These are phyloP conservation scores for Botrytis tulipae DNA, from an alignment of 2,329 filamentous ascomycete species.

Conservation along the genomic window DNA sequence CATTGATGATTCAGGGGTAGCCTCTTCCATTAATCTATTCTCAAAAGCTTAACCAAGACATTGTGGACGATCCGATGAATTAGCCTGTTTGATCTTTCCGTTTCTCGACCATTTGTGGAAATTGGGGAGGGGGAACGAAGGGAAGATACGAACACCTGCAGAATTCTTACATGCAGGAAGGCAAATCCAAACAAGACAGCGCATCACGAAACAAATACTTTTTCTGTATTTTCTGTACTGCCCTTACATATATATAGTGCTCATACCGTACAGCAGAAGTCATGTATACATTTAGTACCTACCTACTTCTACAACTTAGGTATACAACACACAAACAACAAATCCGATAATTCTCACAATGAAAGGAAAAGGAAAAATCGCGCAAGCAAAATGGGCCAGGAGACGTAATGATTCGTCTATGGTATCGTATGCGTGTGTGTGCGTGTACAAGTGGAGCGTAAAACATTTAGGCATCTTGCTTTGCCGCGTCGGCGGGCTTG, in stretches of 20 bases:
- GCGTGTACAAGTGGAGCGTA: neutral
- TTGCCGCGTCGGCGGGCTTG: neutral
- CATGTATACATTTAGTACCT: neutral
- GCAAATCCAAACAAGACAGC: neutral
- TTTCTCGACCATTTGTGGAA: neutral
- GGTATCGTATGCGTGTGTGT: neutral
- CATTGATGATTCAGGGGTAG: neutral
- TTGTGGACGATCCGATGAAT: neutral
- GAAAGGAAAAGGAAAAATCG: neutral
- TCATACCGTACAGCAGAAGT: neutral
- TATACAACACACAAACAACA: neutral
- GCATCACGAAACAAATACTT: neutral
- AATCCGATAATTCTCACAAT: neutral
- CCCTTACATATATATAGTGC: neutral
- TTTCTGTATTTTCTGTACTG: neutral
- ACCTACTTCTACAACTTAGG: neutral
- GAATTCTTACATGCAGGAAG: neutral
- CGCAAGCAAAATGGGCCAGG: neutral
- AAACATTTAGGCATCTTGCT: neutral
- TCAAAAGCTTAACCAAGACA: neutral
- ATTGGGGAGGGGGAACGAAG: neutral
- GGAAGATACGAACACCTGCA: neutral
- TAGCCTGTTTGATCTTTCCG: neutral
- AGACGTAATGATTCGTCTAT: neutral
- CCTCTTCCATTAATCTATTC: neutral